Base-by-base conservation (phyloP, 768 basidiomycete species). In the Hebeloma cylindrosporum region DNA sequence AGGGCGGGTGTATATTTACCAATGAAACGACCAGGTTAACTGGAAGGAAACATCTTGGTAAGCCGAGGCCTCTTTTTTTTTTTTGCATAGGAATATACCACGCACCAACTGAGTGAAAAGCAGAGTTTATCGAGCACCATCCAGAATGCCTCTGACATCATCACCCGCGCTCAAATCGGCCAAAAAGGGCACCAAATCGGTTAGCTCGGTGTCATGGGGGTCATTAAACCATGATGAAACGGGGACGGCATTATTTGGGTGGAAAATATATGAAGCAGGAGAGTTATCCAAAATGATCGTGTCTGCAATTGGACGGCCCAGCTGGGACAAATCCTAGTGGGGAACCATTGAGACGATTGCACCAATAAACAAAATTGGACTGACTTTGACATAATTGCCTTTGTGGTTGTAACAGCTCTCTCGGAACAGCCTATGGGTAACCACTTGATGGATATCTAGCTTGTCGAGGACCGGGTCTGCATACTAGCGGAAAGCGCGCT, bases 151-250 rank as follows among this genome's bases (percentile, higher is more conserved):
- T 47, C 96, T 78, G 35, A 98, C 88, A 65, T 99, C 96, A 45
- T 85, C 85, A 25, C 93, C 92, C 18, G 76, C 72, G 25, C 72
- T 78, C 26, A 99, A 76, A 67, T 99, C 96, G 26, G 88, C 71
- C 51, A 99, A 77, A 78, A 99, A 98, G 21, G 93, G 92, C 44
- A 93, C 84, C 40, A 98, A 73, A 67, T 98, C 95, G 29, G 91
- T 96, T 52, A 99, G 77, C 64, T 98, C 95, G 35, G 94, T 95
- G 62, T 98, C 95, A 59, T 97, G 95, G 7, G 94, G 94, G 67
- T 93, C 93, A 65, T 97, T 98, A 74, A 99, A 99, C 96, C 96
- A 99, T 45, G 91, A 93, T 31, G 95, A 97, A 49, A 99, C 94
- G 9, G 96, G 96, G 4, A 98, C 95, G 28, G 96, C 96, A 63